Base-by-base conservation (phyloP, 345 rosid species). In the Bruguiera gymnorhiza region DNA sequence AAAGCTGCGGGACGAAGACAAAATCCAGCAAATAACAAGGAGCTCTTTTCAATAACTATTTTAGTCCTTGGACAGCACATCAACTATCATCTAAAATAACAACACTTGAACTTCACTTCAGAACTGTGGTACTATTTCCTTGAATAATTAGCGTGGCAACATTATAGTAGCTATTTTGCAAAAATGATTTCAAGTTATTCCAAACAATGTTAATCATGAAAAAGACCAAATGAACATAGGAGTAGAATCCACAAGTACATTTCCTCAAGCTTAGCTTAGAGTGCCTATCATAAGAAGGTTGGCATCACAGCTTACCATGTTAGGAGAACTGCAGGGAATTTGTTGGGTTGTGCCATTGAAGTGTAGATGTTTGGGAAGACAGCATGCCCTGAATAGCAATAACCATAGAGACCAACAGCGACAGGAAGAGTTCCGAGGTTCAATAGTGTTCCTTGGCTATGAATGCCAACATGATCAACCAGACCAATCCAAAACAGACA, bases 361-460 rank as follows among this genome's bases (percentile, higher is more conserved):
- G 92, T 85, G 73, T 95, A 95, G 60, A 95, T 92, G 75, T 95
- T 95, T 2, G 99, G 97, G 61, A 95, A 95, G 57, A 95, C 92
- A 62, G 99, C 99, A 75, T 95, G 99, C 69, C 99, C 99, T 3
- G 99, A 95, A 77, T 89, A 95, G 77, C 97, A 90, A 76, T 80
- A 95, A 60, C 99, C 97, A 21, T 95, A 95, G 39, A 92, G 96
- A 18, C 99, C 99, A 67, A 95, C 80, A 32, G 99, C 96, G n/a
- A 95, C 97, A 6, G 99, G 99, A 70, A 92, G 81, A 48, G 88
- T 87, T 51, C 88, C 65, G 10, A 92, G 80, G 75, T 90, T 87
- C 19, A 95, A 70, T 21, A 85, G 54, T 29, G 89, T 81, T 72
- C 93, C 96, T 78, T 83, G 81, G 86, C 82, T 85, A 66, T 86